These are phyloP conservation scores for Candida insectorum DNA, from an alignment of 805 yeast species.

Conservation along the genomic window DNA sequence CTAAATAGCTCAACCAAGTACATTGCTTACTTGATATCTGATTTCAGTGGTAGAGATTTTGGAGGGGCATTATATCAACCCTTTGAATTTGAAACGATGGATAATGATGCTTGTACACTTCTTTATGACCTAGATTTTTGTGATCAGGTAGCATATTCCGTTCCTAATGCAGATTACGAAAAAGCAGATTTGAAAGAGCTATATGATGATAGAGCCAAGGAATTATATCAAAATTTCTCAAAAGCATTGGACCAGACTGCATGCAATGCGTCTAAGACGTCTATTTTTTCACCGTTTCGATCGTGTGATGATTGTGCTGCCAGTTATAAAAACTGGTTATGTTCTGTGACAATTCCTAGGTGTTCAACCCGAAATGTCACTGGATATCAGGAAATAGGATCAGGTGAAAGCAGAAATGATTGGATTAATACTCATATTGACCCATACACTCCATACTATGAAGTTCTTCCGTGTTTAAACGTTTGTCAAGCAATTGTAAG, in stretches of 20 bases:
- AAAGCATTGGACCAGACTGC: conserved; percentile 72
- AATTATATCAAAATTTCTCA: conserved; percentile 61
- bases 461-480: conserved; percentile 82
- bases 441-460: conserved; percentile 64
- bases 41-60: conserved; percentile 32
- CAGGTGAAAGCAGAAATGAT: conserved; percentile 55
- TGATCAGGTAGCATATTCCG: conserved; percentile 78
- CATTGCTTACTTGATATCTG: conserved; percentile 58
- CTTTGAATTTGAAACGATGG: conserved; percentile 55
- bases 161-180: conserved; percentile 45
- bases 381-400: conserved; percentile 45
- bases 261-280: conserved; percentile 66
- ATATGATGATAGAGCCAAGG: conserved; percentile 64
- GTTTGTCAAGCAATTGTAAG: conserved; percentile 75
- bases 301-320: conserved; percentile 69
- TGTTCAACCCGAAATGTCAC: conserved; percentile 55
- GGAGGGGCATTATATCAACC: conserved; percentile 67
- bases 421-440: conserved; percentile 50
- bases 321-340: conserved; percentile 83
- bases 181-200: conserved; percentile 20
- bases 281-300: conserved; percentile 69
- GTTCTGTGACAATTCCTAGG: conserved; percentile 84
- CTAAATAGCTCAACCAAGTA: conserved; percentile 62
- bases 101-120: conserved; percentile 60
- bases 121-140: conserved; percentile 78